A percentile compares a stretch with the other conserved stretches of the same genome.
Conservation (phyloP, 495 filamentous ascomycete genomes). For the Pyrenopolyporus hunteri region DNA sequence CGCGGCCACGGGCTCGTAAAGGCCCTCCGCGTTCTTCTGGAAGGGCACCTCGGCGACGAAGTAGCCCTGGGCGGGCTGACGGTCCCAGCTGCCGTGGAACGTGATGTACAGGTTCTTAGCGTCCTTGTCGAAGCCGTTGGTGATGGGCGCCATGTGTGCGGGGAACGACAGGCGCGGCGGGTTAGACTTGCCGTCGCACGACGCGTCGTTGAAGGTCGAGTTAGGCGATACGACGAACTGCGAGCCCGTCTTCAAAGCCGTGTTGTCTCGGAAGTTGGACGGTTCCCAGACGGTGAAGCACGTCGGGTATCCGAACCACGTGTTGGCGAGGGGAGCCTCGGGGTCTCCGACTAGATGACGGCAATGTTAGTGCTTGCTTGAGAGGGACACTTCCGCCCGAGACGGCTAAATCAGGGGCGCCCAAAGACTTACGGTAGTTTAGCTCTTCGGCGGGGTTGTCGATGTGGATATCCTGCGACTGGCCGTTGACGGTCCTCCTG, state of each 20-base stretch:
- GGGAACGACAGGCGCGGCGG: constrained; percentile 59
- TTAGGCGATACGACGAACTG: constrained; percentile 59
- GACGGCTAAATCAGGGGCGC: not conserved
- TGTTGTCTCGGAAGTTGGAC: constrained; percentile 52
- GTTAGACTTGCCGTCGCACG: constrained; percentile 49
- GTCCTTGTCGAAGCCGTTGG: constrained; percentile 52
- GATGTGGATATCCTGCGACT: constrained; percentile 63
- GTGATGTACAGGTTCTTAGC: constrained; percentile 58
- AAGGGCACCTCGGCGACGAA: constrained; percentile 56
- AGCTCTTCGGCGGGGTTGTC: constrained; percentile 75
- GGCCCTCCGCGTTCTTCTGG: constrained; percentile 44
- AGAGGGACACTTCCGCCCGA: not conserved
- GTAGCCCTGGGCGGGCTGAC: constrained; percentile 59
- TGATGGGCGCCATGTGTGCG: constrained; percentile 63
- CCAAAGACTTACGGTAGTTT: constrained; percentile 65
- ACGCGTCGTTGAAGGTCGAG: constrained; percentile 53
- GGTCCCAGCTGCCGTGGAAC: constrained; percentile 66
- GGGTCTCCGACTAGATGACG: constrained; percentile 60
- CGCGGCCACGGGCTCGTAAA: constrained; percentile 44
- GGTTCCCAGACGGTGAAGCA: constrained; percentile 69
- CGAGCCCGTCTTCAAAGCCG: constrained; percentile 51
- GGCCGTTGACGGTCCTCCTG: constrained; percentile 50
- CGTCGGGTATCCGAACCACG: constrained; percentile 68
- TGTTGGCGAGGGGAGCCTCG: constrained; percentile 43
- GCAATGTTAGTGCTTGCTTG: not conserved